These are phyloP conservation scores for Linnemannia exigua DNA, from an alignment of 192 early-diverging fungal species.

Conservation along the genomic window DNA sequence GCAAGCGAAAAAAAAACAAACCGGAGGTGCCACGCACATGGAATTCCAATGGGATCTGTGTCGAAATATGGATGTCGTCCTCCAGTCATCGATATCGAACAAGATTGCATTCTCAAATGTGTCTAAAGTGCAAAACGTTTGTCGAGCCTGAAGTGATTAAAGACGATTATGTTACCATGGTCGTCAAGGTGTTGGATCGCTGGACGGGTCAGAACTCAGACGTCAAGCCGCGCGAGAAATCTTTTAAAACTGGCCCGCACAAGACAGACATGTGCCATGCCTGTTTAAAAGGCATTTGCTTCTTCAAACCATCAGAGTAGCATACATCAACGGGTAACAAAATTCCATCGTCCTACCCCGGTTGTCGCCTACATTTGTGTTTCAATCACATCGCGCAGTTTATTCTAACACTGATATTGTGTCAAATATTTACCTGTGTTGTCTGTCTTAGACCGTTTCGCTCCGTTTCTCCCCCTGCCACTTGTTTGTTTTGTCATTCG, in stretches of 20 bases:
- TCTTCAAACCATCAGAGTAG: conserved; percentile 6
- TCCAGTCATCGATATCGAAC: conserved; percentile 27
- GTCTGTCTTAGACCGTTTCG: not conserved
- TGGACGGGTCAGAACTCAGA: conserved; percentile 20
- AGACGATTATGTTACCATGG: conserved; percentile 15
- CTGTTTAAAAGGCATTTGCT: conserved; percentile 15
- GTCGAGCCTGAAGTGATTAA: conserved; percentile 8
- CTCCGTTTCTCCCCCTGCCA: not conserved
- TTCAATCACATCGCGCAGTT: too few species aligned
- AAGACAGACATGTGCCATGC: conserved; percentile 21
- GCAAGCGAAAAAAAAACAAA: not conserved
- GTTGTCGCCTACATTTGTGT: not conserved
- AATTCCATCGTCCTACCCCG: too few species aligned
- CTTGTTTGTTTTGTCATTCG: not conserved
- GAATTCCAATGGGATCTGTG: conserved; percentile 12
- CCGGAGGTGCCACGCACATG: conserved; percentile 4
- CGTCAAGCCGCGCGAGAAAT: conserved; percentile 17
- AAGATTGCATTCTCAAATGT: conserved; percentile 17
- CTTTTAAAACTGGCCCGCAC: conserved; percentile 11
- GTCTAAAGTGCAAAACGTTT: not conserved
- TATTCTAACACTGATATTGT: not conserved
- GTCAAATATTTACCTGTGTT: not conserved
- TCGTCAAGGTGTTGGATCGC: conserved; percentile 14
- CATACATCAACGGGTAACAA: conserved; percentile 1
- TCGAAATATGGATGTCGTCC: conserved; percentile 28